These are phyloP conservation scores for Capsicum rhomboideum DNA, from an alignment of 257 asterid genomes.

Conservation along the genomic window DNA sequence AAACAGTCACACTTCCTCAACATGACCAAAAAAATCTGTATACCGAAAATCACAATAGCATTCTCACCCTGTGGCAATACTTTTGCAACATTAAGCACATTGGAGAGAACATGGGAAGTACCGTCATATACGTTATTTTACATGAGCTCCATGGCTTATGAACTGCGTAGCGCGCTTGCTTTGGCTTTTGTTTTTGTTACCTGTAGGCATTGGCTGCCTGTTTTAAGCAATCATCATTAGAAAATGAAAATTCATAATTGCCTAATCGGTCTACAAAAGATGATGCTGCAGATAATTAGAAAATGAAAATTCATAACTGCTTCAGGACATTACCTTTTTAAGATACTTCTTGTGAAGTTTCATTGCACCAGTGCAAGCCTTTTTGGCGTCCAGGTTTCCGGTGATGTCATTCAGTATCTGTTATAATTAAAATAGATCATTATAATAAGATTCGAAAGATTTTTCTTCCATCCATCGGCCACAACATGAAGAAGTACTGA, in stretches of 20 bases:
- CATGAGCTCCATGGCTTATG: background rate
- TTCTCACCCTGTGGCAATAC: background rate
- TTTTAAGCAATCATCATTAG: background rate
- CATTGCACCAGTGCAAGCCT: conserved; percentile 70
- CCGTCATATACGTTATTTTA: background rate
- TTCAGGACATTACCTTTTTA: conserved; percentile 38
- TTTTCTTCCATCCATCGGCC: background rate
- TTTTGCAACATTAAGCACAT: background rate
- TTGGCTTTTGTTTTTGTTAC: background rate
- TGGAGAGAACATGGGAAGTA: background rate
- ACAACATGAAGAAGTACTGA: background rate
- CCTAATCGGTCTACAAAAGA: background rate
- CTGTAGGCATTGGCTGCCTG: conserved; percentile 1
- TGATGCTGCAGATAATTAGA: background rate
- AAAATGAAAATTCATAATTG: background rate
- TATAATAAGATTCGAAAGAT: background rate
- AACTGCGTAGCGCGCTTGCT: background rate
- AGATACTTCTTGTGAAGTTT: conserved; percentile 87
- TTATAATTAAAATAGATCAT: background rate
- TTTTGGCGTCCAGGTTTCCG: conserved; percentile 73
- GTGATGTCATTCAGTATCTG: conserved; percentile 80
- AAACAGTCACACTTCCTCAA: background rate
- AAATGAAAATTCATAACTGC: background rate
- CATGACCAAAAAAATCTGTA: background rate
- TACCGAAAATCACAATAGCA: background rate